Conservation (phyloP, 2,329 filamentous ascomycete genomes). For the Aspergillus flavus region DNA sequence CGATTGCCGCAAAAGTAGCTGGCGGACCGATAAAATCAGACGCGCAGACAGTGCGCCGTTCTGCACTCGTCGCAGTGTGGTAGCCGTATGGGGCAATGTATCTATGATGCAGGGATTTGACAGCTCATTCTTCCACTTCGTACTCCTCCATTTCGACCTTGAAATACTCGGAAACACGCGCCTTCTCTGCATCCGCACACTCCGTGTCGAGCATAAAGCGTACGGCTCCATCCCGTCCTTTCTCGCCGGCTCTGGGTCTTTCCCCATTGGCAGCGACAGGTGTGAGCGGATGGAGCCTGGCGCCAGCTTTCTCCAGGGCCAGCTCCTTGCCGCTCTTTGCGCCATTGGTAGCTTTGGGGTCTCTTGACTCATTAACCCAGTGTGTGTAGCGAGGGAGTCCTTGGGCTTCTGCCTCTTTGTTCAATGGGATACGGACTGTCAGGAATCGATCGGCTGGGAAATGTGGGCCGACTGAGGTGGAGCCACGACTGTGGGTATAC, state of each 20-base stretch:
- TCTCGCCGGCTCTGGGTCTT: constrained; percentile 46
- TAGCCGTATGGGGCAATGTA: background rate
- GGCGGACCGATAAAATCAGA: background rate
- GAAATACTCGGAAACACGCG: constrained; percentile 68
- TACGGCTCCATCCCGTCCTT: constrained; percentile 70
- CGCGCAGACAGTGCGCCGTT: background rate
- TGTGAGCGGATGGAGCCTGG: constrained; percentile 43
- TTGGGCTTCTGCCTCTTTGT: constrained; percentile 72
- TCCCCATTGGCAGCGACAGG: constrained; percentile 49
- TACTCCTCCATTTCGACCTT: constrained; percentile 74
- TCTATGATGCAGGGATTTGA: background rate
- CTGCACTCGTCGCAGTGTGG: background rate
- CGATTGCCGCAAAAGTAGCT: background rate
- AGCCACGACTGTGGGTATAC: constrained; percentile 79
- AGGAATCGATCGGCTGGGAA: constrained; percentile 80
- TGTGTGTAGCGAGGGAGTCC: constrained; percentile 66
- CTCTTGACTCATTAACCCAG: constrained; percentile 43
- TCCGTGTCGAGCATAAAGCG: constrained; percentile 86
- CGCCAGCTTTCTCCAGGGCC: background rate
- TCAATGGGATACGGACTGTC: constrained; percentile 81
- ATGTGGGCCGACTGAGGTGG: constrained; percentile 71
- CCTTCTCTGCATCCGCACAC: constrained; percentile 71
- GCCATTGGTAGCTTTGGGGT: constrained; percentile 21
- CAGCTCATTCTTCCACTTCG: constrained; percentile 40
- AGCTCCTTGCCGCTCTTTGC: constrained; percentile 19